Percentiles rank a stretch among this genome's conserved stretches.
phyloP scores from a whole-genome alignment of 2,329 filamentous ascomycete genomes.

The Penicillium sp. region DNA sequence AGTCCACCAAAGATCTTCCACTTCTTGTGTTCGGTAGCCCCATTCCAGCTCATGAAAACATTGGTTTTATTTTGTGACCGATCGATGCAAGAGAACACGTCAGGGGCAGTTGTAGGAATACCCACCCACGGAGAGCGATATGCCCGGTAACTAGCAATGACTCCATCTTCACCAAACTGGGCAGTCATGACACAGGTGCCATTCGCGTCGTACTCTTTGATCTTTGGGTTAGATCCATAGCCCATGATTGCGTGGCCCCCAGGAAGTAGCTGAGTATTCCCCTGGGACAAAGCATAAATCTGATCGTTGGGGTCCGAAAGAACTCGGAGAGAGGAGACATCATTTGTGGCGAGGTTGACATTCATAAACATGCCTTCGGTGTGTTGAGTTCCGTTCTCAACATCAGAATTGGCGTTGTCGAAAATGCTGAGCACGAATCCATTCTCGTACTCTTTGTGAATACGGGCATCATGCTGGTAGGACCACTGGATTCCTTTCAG shows the following conservation, averaged over 20 bases:
- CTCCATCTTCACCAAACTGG: slow-evolving; percentile 29
- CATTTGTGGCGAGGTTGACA: slow-evolving; percentile 14
- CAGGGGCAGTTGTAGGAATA: slow-evolving; percentile 17
- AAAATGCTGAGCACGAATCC: slow-evolving; percentile 31
- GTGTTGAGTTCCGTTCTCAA: not conserved
- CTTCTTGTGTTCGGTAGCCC: slow-evolving; percentile 35
- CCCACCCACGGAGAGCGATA: slow-evolving; percentile 28
- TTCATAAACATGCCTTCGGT: slow-evolving; percentile 16
- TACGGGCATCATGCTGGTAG: slow-evolving; percentile 37
- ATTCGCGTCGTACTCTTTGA: slow-evolving; percentile 33
- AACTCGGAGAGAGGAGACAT: not conserved
- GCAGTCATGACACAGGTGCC: slow-evolving; percentile 34
- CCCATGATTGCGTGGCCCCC: slow-evolving; percentile 12
- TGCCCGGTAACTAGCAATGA: slow-evolving; percentile 32
- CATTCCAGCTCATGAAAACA: slow-evolving; percentile 44
- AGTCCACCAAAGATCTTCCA: slow-evolving; percentile 17
- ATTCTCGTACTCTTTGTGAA: slow-evolving; percentile 28
- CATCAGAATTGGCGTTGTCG: slow-evolving; percentile 30
- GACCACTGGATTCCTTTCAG: slow-evolving; percentile 23
- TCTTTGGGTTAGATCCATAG: slow-evolving; percentile 16
- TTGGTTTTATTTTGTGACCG: slow-evolving; percentile 11
- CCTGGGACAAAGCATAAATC: slow-evolving; percentile 20
- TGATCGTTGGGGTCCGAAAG: not conserved
- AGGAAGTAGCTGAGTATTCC: slow-evolving; percentile 14
- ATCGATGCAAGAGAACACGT: slow-evolving; percentile 17